Base-by-base conservation (phyloP, 805 yeast genomes). In the Wickerhamomyces subpelliculosus region DNA sequence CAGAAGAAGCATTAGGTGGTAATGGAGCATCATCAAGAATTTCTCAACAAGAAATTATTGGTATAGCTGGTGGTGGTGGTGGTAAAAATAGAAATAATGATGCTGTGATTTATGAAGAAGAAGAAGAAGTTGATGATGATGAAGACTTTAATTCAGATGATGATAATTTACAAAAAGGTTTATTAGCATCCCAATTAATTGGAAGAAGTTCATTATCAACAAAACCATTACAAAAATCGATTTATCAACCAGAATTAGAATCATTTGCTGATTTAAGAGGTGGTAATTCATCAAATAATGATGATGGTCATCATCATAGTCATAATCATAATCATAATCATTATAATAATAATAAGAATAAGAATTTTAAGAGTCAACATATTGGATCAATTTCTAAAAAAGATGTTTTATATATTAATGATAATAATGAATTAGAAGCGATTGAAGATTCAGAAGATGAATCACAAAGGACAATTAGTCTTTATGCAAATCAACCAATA, bases 401-500 rank as follows among this genome's bases (percentile, higher is more conserved):
- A 13, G 32, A 29, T 13, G 5, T 29, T 4, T 5, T 29, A 8
- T 16, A 29, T 19, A 14, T 29, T n/a, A 14, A 13, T 29, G 17
- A 10, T 11, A 9, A 29, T 29, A 16, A 29, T 13, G 19, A 12
- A 12, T 29, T 29, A 11, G 33, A 18, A 10, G 12, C 5, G 17
- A 44, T 36, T 6, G 44, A 44, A 21, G 47, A 40, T 3, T 52
- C 42, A 5, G 57, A 52, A 3, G 55, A 49, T 29, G 58, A 55
- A 20, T 50, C 55, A 4, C 71, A 64, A 38, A 68, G 62, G 39
- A 59, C 65, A 11, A 68, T 83, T 5, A 84, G 94, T 61, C 66
- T 84, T 17, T 87, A 88, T 58, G 86, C 95, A 1, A 77, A 85
- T 52, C 97, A 86, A 55, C 97, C 97, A 0, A 64, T 63, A 11